phyloP scores from a whole-genome alignment of 1,284 basidiomycete genomes.

The Entoloma clypeatum region DNA sequence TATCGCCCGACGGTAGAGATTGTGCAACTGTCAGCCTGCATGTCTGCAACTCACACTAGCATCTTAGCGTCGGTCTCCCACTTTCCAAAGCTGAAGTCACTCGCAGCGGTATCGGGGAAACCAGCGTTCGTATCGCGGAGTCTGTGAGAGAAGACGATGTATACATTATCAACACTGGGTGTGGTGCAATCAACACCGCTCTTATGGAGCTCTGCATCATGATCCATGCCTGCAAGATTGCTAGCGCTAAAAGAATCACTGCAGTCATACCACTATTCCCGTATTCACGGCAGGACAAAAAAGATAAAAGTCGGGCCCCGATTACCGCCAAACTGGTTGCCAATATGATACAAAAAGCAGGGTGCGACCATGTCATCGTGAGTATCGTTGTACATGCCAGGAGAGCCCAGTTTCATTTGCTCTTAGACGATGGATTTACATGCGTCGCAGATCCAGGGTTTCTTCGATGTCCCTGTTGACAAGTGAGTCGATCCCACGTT shows the following conservation, averaged over 20 bases:
- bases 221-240: constrained; percentile 99
- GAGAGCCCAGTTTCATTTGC: constrained; percentile 10
- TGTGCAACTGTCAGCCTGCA: constrained; percentile 13
- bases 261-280: constrained; percentile 95
- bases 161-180: constrained; percentile 97
- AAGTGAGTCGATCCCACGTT: constrained; percentile 67
- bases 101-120: constrained; percentile 90
- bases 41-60: not conserved
- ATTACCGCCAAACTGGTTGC: constrained; percentile 99
- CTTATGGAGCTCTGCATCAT: constrained; percentile 98
- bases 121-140: constrained; percentile 88
- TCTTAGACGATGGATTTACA: constrained; percentile 95
- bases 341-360: constrained; percentile 97
- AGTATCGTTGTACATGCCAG: constrained; percentile 33
- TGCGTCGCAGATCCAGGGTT: constrained; percentile 98
- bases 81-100: constrained; percentile 83
- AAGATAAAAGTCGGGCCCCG: constrained; percentile 98
- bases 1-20: constrained; percentile 82
- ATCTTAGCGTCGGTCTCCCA: constrained; percentile 73
- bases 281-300: constrained; percentile 97
- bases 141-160: constrained; percentile 98
- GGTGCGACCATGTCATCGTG: constrained; percentile 98
- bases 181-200: constrained; percentile 82
- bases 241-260: constrained; percentile 93
- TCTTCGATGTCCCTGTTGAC: constrained; percentile 99